Base-by-base conservation (phyloP, 2,329 filamentous ascomycete species). In the Trichoderma oligosporum region DNA sequence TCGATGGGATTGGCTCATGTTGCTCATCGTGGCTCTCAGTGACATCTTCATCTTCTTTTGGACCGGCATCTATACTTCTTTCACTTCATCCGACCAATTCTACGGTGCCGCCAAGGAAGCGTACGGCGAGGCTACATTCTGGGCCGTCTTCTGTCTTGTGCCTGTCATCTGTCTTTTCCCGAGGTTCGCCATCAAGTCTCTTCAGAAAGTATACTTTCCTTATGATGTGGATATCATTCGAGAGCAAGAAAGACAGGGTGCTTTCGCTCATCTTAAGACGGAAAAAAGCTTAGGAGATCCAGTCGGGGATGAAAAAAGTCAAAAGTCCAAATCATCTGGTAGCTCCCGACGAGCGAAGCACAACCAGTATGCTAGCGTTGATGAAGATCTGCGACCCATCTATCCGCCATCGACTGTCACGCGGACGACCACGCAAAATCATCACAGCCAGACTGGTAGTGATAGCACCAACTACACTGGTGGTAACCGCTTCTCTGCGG, bases 1-100 rank as follows among this genome's bases (percentile, higher is more conserved):
- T 73, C 85, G 93, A 60, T 99, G 94, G 94, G 94, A 99, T 71
- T 99, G 93, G 93, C 79, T 99, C 66, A 95, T 95, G 74, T 74
- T 92, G 20, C 77, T 96, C 59, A 87, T 97, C 61, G 87, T 95
- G 51, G 74, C 75, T 22, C 82, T 97, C 71, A 96, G 91, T 74
- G 88, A 88, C 61, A 71, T 97, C 27, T 83, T 97, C 66, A 84
- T 97, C 68, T 99, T 91, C 79, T 88, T 96, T 76, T 97, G 94
- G 91, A 97, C 94, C 5, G 94, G 91, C 27, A 81, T 96, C 35
- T 99, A 95, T 74, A 81, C 81, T 0, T 72, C 79, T 3, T 75
- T 76, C 36, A 76, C 74, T 5, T 77, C 72, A 51, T 74, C 81
- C 0, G 72, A 66, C 4, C 74, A 71, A 29, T 85, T 97, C 73